These are phyloP conservation scores for Acacia crassicarpa DNA, from an alignment of 306 rosid genomes.

Conservation along the genomic window DNA sequence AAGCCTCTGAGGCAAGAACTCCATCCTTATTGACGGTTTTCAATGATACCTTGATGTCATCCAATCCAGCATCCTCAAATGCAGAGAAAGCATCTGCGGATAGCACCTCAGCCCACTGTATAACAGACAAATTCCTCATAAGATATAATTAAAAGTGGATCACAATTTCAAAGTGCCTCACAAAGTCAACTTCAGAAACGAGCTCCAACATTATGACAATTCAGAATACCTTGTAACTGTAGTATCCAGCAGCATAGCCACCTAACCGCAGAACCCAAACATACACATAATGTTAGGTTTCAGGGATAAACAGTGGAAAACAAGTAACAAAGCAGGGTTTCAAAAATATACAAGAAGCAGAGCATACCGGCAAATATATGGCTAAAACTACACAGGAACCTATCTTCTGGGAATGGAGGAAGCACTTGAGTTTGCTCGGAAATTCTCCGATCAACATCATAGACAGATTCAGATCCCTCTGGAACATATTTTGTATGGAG, in stretches of 20 bases:
- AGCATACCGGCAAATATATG: conserved; percentile 92
- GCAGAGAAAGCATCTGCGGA: conserved; percentile 99
- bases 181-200: background rate
- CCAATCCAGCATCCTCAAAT: conserved; percentile 92
- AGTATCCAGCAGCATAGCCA: conserved; percentile 99
- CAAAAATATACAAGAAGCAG: conserved; percentile 10
- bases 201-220: conserved; percentile 16
- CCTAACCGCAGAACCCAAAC: conserved; percentile 40
- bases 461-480: conserved; percentile 75
- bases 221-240: conserved; percentile 84
- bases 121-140: conserved; percentile 38
- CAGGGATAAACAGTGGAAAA: conserved; percentile 14
- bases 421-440: conserved; percentile 74
- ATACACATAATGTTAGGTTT: background rate
- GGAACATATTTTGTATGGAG: conserved; percentile 80
- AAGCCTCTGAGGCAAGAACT: conserved; percentile 7
- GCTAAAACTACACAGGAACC: conserved; percentile 89
- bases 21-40: conserved; percentile 19
- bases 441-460: conserved; percentile 79
- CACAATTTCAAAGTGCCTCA: background rate
- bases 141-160: conserved; percentile 21
- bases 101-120: conserved; percentile 98
- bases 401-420: conserved; percentile 90
- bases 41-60: conserved; percentile 61
- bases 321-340: background rate